These are phyloP conservation scores for Rhinocladiella mackenziei DNA, from an alignment of 2,329 filamentous ascomycete genomes.

Conservation along the genomic window DNA sequence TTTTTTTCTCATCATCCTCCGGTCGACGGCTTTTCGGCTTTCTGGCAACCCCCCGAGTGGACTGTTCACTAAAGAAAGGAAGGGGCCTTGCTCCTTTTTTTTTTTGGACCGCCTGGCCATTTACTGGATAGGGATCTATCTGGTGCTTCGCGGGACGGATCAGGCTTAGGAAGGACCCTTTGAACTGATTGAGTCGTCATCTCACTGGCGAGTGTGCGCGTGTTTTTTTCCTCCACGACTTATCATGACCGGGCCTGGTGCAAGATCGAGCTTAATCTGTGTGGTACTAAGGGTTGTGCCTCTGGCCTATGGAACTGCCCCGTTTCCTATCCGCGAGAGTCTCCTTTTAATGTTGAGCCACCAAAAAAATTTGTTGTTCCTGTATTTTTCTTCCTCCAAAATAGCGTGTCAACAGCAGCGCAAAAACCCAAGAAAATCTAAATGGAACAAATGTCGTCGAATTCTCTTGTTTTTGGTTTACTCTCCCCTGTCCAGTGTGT, in stretches of 20 bases:
- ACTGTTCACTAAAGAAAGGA: not conserved
- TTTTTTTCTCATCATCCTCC: constrained; percentile 2
- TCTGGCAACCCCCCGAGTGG: not conserved
- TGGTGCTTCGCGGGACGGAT: not conserved
- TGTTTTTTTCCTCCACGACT: constrained; percentile 14
- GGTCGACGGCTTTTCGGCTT: constrained; percentile 7
- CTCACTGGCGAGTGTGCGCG: too few species aligned
- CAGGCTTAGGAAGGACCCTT: not conserved
- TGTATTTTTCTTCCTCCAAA: constrained; percentile 1
- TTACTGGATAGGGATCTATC: too few species aligned
- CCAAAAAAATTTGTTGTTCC: not conserved
- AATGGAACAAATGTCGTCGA: not conserved
- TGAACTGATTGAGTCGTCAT: too few species aligned
- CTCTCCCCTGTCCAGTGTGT: not conserved
- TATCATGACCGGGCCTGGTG: constrained; percentile 16
- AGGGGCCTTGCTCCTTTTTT: not conserved
- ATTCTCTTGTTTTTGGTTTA: not conserved
- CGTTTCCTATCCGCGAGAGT: not conserved
- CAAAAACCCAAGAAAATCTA: constrained; percentile 8
- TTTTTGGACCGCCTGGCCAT: too few species aligned
- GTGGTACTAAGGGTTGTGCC: constrained; percentile 1
- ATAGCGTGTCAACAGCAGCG: constrained; percentile 18
- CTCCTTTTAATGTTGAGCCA: not conserved
- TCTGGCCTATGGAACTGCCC: not conserved
- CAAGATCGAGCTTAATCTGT: constrained; percentile 12